Conservation (phyloP, 352 stramenopile species). For the Phytopythium cucurbitacearum region DNA sequence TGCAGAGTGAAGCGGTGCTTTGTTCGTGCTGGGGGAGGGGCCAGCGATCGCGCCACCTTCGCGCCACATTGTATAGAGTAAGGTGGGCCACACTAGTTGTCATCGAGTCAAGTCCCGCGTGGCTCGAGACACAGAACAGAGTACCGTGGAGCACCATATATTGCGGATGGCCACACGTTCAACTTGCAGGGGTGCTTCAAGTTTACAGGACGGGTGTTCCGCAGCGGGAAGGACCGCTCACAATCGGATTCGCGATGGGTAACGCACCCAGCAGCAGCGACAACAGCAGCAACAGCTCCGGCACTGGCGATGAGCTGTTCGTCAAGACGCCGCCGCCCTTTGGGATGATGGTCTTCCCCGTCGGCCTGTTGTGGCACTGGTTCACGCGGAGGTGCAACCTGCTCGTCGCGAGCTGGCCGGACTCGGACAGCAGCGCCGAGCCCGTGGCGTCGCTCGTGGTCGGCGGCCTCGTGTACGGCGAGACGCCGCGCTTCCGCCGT, state of each 20-base stretch:
- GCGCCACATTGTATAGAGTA: neutral
- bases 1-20: constrained; percentile 2
- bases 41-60: constrained; percentile 2
- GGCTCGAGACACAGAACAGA: no score
- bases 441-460: constrained; percentile 25
- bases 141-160: neutral
- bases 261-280: neutral
- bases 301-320: constrained; percentile 11
- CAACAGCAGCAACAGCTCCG: constrained; percentile 8
- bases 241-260: no score
- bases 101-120: no score
- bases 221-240: no score
- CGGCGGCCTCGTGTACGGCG: constrained; percentile 45
- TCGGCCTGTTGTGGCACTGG: constrained; percentile 22
- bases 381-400: constrained; percentile 12
- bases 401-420: constrained; percentile 2
- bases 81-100: neutral
- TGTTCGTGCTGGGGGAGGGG: neutral
- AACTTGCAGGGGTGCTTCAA: no score
- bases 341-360: constrained; percentile 14
- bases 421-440: constrained; percentile 10
- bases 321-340: constrained; percentile 17
- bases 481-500: constrained; percentile 50
- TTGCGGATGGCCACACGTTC: neutral
- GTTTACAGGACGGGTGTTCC: no score